Evolutionary conservation across 495 filamentous ascomycete species (phyloP), one percentile per base, ranked within the genome.

Genomic region (Penicillium ochrochloron): DNA sequence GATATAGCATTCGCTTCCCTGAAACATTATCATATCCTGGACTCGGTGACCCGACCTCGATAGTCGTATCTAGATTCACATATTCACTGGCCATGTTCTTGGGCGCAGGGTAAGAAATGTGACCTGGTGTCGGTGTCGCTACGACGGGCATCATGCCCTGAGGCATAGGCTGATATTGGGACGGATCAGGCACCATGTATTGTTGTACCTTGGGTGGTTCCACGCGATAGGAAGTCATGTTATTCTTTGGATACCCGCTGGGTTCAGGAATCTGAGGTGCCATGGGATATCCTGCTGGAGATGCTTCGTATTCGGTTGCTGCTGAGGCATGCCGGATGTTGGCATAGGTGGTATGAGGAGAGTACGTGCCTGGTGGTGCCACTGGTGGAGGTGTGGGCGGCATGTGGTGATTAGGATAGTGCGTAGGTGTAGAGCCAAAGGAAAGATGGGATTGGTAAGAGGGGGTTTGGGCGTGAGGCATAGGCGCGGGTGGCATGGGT

Each of bases 351-450:
- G 72, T 63, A 25, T 76, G 77, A 41, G 83, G 80, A 27, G 81
- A 80, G 64, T 84, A 84, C 10, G 76, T 69, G 0, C 73, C 74
- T 21, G 80, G 72, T 9, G 79, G 67, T n/a, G 78, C 79, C 25
- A 80, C 70, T 3, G 80, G 80, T 14, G 80, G 80, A 29, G 82
- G 78, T 56, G 78, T 81, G 34, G 80, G 76, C 33, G 80, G 79
- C 62, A 78, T 71, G 57, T 84, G 84, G 41, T 79, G 78, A 56
- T 77, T 75, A 33, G 71, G 73, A 59, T 83, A 84, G 34, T 78
- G 78, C 14, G 73, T 59, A 46, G 75, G 76, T 2, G 78, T 74
- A 31, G 78, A 74, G 34, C 77, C 74, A 57, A 82, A 82, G n/a
- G 78, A 75, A 9, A 82, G 69, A 39, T 81, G 77, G 19, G 78